These are phyloP conservation scores for Taiwanofungus camphoratus DNA, from an alignment of 1,284 basidiomycete genomes.

Conservation along the genomic window DNA sequence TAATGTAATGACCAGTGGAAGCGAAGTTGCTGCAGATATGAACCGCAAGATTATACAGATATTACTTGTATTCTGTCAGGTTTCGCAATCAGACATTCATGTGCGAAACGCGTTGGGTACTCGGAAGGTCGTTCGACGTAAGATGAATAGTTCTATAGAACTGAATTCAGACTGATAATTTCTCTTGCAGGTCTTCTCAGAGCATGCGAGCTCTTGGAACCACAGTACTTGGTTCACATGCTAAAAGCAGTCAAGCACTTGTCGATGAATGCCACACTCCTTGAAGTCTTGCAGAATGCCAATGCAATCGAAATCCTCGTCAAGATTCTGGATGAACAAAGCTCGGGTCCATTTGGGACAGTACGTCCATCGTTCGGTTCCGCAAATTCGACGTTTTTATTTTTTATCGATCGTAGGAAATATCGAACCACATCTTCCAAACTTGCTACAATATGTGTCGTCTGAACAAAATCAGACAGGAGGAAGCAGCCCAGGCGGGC, in stretches of 20 bases:
- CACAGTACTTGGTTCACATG: constrained; percentile 81
- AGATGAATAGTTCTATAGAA: constrained; percentile 29
- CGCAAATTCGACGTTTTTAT: background rate
- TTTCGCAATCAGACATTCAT: constrained; percentile 89
- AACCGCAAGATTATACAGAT: constrained; percentile 89
- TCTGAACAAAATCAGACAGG: constrained; percentile 90
- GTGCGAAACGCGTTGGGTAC: constrained; percentile 89
- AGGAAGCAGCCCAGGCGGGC: constrained; percentile 94
- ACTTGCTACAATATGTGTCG: constrained; percentile 93
- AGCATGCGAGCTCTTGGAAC: constrained; percentile 78
- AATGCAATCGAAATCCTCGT: constrained; percentile 92
- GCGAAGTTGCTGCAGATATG: constrained; percentile 64
- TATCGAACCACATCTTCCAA: constrained; percentile 91
- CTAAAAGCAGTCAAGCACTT: constrained; percentile 95
- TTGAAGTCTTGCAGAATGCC: constrained; percentile 93
- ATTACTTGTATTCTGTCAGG: constrained; percentile 89
- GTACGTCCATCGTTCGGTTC: constrained; percentile 39
- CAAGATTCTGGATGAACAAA: constrained; percentile 77
- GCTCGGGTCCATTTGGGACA: constrained; percentile 73
- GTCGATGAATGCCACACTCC: constrained; percentile 85
- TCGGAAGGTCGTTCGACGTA: constrained; percentile 83
- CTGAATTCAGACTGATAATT: background rate
- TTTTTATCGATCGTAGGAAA: constrained; percentile 55
- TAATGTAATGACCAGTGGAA: constrained; percentile 77
- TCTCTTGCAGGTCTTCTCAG: constrained; percentile 63